Conservation (phyloP, 257 asterid genomes). For the Solanum phureja region DNA sequence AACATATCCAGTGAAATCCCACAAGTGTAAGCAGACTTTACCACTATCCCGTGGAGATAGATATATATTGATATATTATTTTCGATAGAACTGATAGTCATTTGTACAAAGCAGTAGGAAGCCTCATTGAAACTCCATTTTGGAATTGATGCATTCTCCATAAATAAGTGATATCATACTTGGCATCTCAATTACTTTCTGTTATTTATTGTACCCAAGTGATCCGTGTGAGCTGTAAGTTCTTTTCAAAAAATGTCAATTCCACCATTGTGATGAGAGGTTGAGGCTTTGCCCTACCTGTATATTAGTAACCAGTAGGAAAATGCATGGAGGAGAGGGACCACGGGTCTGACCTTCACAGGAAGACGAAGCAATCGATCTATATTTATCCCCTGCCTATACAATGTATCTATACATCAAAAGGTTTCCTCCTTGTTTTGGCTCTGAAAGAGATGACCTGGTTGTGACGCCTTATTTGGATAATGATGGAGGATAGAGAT, state of each 20-base stretch:
- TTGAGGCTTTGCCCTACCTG: neutral
- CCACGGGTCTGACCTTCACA: neutral
- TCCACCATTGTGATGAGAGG: neutral
- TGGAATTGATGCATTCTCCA: neutral
- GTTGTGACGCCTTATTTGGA: neutral
- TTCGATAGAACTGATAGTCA: neutral
- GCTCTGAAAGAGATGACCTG: neutral
- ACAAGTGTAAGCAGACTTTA: neutral
- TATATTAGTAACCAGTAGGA: neutral
- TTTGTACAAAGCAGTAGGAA: neutral
- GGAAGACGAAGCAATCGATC: neutral
- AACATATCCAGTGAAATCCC: neutral
- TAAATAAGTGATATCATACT: neutral
- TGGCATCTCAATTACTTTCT: neutral
- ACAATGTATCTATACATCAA: neutral
- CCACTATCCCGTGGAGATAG: neutral
- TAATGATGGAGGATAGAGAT: neutral
- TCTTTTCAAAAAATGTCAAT: neutral
- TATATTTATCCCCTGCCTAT: neutral
- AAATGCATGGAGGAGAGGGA: neutral
- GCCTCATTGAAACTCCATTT: neutral
- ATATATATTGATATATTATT: neutral
- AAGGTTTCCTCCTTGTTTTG: neutral
- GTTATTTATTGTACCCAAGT: neutral
- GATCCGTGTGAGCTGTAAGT: neutral